Evolutionary conservation across 1,139 yeast genomes (phyloP).

Genomic region (Geotrichum aggregatum): DNA sequence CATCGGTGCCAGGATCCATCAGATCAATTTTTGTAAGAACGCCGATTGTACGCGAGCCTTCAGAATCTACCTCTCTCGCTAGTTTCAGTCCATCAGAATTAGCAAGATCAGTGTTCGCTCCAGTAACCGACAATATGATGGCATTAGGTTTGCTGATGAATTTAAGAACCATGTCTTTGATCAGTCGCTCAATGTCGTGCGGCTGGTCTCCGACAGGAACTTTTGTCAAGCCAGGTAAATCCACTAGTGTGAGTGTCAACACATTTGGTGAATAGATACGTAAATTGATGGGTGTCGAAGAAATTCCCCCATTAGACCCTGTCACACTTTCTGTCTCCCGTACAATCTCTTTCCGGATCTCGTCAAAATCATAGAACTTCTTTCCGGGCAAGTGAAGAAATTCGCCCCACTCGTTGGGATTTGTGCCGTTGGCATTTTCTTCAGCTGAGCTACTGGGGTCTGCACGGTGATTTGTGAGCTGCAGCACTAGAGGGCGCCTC

Average conservation of each 20-base stretch:
- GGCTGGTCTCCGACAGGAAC: slow-evolving; percentile 99
- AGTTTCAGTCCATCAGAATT: slow-evolving; percentile 94
- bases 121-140: slow-evolving; percentile 89
- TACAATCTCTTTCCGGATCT: slow-evolving; percentile 85
- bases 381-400: slow-evolving; percentile 88
- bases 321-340: slow-evolving; percentile 92
- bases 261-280: slow-evolving; percentile 96
- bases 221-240: slow-evolving; percentile 94
- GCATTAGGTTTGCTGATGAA: slow-evolving; percentile 96
- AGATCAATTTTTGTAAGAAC: slow-evolving; percentile 94
- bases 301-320: slow-evolving; percentile 88
- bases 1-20: slow-evolving; percentile 99
- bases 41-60: slow-evolving; percentile 93
- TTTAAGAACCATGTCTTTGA: slow-evolving; percentile 89
- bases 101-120: slow-evolving; percentile 96
- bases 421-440: slow-evolving; percentile 50
- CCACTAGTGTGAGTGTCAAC: slow-evolving; percentile 89
- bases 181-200: slow-evolving; percentile 90
- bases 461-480: slow-evolving; percentile 66
- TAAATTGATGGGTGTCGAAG: slow-evolving; percentile 87
- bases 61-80: slow-evolving; percentile 97
- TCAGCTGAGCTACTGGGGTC: slow-evolving; percentile 22
- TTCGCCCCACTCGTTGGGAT: slow-evolving; percentile 96
- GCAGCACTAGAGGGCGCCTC: slow-evolving; percentile 83
- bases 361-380: slow-evolving; percentile 84